Base-by-base conservation (phyloP, 2,329 filamentous ascomycete genomes). In the Daldinia sp. region DNA sequence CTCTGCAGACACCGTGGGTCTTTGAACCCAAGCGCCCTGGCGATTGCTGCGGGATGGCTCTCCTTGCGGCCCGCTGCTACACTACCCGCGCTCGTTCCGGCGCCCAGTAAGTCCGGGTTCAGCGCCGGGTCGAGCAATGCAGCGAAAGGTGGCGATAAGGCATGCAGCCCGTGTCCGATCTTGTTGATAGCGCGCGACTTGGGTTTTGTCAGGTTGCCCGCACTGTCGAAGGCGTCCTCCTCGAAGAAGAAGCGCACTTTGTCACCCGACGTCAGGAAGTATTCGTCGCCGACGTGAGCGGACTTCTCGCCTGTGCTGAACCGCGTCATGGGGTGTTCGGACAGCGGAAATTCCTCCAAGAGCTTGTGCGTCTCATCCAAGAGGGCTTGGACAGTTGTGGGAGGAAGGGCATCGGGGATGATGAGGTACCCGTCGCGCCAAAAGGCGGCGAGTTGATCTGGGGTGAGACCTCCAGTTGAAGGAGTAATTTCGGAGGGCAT, bases 181-280 rank as follows among this genome's bases (percentile, higher is more conserved):
- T 94, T 93, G 84, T 98, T 99, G 78, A 99, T 92, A 61, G 96
- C 93, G 60, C 86, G 88, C 69, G 92, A 85, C 80, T 97, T 97
- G 42, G 94, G 93, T 74, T 94, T 94, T 10, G 82, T 83, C 3
- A 98, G 88, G 1, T 83, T 81, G 42, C 92, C 91, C 0, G 80
- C 75, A 9, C 83, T 73, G 75, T 90, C 85, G 79, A 98, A 95
- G 71, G 95, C 95, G 81, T 96, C 94, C 81, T 97, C 93, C 81
- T 98, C 95, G 81, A 98, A 97, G 87, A 98, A 98, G 87, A 97
- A 98, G 67, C 94, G 92, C 69, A 98, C 85, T 82, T 98, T 95
- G 84, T 98, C 93, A 68, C 93, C 94, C 2, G 92, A 96, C 1
- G 85, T 87, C 2, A 98, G 88, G 82, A 99, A 98, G 86, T 99